A percentile compares a stretch with the other conserved stretches of the same genome.
These are phyloP conservation scores for Yamadazyma philogaea DNA, from an alignment of 805 yeast genomes.

Conservation along the genomic window DNA sequence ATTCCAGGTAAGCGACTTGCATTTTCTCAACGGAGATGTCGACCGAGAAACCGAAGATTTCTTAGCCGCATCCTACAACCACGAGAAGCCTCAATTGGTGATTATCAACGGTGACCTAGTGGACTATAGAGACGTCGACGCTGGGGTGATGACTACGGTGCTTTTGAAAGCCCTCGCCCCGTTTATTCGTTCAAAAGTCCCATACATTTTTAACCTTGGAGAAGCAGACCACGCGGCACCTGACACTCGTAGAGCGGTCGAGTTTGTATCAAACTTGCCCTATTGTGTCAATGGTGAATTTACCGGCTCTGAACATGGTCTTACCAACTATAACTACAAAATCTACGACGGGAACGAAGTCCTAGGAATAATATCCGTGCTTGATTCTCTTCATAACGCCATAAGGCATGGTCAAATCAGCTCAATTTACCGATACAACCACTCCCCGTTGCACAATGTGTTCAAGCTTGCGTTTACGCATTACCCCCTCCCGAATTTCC, in stretches of 20 bases:
- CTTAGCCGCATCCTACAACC: slow-evolving; percentile 21
- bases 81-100: slow-evolving; percentile 32
- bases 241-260: slow-evolving; percentile 8
- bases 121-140: slow-evolving; percentile 17
- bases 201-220: slow-evolving; percentile 39
- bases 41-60: slow-evolving; percentile 30
- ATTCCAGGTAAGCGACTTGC: slow-evolving; percentile 39
- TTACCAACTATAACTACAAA: slow-evolving; percentile 36
- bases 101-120: slow-evolving; percentile 42
- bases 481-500: slow-evolving; percentile 40
- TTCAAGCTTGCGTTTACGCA: slow-evolving; percentile 38
- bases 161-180: slow-evolving; percentile 29
- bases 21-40: slow-evolving; percentile 23
- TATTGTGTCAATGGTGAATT: slow-evolving; percentile 31
- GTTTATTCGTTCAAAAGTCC: slow-evolving; percentile 26
- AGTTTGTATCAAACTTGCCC: slow-evolving; percentile 33
- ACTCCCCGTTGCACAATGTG: not conserved
- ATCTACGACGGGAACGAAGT: slow-evolving; percentile 15
- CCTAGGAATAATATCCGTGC: slow-evolving; percentile 28
- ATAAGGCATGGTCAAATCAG: slow-evolving; percentile 34
- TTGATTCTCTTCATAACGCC: slow-evolving; percentile 30
- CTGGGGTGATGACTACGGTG: slow-evolving; percentile 27
- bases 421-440: slow-evolving; percentile 28
- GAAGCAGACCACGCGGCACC: slow-evolving; percentile 25
- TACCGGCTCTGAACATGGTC: slow-evolving; percentile 21